Percentiles rank a stretch among this genome's conserved stretches.
Conservation (phyloP, 305 asterid species). For the Petunia hybrid region DNA sequence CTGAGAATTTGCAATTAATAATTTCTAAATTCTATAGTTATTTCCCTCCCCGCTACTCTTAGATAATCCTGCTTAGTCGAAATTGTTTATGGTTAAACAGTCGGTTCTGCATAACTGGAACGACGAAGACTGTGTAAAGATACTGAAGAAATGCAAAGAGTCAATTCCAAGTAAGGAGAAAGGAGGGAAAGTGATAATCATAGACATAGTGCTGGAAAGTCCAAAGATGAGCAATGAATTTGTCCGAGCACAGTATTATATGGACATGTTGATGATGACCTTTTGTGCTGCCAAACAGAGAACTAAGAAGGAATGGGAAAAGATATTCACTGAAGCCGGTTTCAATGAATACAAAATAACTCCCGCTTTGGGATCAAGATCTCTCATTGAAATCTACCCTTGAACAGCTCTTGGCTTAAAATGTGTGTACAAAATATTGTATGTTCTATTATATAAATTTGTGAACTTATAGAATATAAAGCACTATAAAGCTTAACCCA, state of each 20-base stretch:
- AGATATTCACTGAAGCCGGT: conserved; percentile 13
- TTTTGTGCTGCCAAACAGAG: not conserved
- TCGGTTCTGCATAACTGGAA: conserved; percentile 35
- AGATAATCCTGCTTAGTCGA: too few relatives aligned
- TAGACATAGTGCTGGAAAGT: not conserved
- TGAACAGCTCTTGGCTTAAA: not conserved
- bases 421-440: too few relatives aligned
- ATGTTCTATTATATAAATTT: too few relatives aligned
- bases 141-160: too few relatives aligned
- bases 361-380: conserved; percentile 2
- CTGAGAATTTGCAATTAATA: too few relatives aligned
- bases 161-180: too few relatives aligned
- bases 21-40: too few relatives aligned
- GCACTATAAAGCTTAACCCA: too few relatives aligned
- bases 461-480: too few relatives aligned
- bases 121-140: conserved; percentile 31
- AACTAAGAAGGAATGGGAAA: too few relatives aligned
- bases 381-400: conserved; percentile 29
- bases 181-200: too few relatives aligned
- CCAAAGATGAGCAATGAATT: not conserved
- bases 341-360: conserved; percentile 23
- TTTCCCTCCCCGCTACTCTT: too few relatives aligned
- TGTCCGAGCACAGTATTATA: not conserved
- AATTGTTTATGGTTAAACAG: not conserved
- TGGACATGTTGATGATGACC: conserved; percentile 20